A percentile compares a stretch with the other conserved stretches of the same genome.
Evolutionary conservation across 2,329 filamentous ascomycete species (phyloP).

Genomic region (Hypoxylon sp.): DNA sequence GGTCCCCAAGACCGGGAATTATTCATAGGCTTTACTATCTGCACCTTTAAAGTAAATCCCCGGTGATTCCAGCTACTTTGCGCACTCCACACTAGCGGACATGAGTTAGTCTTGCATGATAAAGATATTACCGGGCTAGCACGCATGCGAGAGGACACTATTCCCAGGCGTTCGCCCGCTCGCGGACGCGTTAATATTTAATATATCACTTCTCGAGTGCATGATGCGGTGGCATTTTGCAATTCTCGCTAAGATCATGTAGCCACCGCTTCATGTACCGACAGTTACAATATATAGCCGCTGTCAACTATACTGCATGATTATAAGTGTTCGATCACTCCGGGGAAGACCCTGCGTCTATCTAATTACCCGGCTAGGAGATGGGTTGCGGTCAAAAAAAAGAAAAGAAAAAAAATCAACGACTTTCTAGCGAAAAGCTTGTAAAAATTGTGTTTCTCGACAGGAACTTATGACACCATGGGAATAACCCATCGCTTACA

Average conservation of each 20-base stretch:
- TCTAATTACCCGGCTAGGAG: slow-evolving; percentile 28
- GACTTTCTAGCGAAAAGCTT: slow-evolving; percentile 11
- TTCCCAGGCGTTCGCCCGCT: slow-evolving; percentile 4
- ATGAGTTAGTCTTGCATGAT: slow-evolving; percentile 22
- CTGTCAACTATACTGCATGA: slow-evolving; percentile 15
- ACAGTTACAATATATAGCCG: slow-evolving; percentile 22
- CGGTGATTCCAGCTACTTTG: slow-evolving; percentile 28
- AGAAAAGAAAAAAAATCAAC: slow-evolving; percentile 4
- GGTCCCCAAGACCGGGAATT: slow-evolving; percentile 42
- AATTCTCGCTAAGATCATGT: slow-evolving; percentile 34
- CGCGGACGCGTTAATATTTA: slow-evolving; percentile 21
- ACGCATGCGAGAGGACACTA: slow-evolving; percentile 17
- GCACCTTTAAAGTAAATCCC: slow-evolving; percentile 24
- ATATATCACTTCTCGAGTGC: slow-evolving; percentile 33
- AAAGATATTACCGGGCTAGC: slow-evolving; percentile 36
- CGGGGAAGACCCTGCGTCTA: slow-evolving; percentile 15
- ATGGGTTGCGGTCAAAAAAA: slow-evolving; percentile 4
- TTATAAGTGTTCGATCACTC: slow-evolving; percentile 1
- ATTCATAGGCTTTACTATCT: slow-evolving; percentile 24
- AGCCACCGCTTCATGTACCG: slow-evolving; percentile 27
- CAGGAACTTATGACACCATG: not conserved
- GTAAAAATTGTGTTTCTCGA: not conserved
- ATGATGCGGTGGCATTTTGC: slow-evolving; percentile 32
- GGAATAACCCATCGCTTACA: slow-evolving; percentile 11
- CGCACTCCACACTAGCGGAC: slow-evolving; percentile 30